Base-by-base conservation (phyloP, 768 basidiomycete genomes). In the Auricularia sp. region DNA sequence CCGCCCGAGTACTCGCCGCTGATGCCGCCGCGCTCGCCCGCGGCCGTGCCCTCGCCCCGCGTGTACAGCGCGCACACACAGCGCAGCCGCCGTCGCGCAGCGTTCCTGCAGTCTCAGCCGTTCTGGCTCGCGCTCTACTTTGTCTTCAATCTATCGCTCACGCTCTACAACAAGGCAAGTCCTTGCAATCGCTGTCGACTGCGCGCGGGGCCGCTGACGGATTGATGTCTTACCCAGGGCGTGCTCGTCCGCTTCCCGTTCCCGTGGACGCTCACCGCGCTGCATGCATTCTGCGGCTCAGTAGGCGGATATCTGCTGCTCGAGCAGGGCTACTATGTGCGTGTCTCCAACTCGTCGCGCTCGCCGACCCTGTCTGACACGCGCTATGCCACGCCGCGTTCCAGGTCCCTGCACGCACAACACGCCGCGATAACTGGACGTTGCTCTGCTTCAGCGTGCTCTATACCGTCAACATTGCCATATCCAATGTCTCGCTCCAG, bases 201-300 rank as follows among this genome's bases (percentile, higher is more conserved):
- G 29, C 56, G 10, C 16, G 47, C 24, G 11, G 33, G 6, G 56
- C 56, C 24, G 29, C 29, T 29, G 29, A 29, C 29, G 29, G 24
- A 59, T 29, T 24, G 56, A 24, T 59, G 39, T 42, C 39, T 42
- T 14, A 14, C 39, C 33, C 56, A 59, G 56, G 24, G 85, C 44
- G 87, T 98, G 18, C 85, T 99, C 67, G 87, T 91, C 63, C 85
- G 83, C 64, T 98, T 98, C 72, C 97, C 97, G 0, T 98, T 92
- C 71, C 95, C 96, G 2, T 98, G 98, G 79, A 90, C 93, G 2
- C 82, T 99, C 29, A 98, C 96, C 1, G 94, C 94, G 4, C 69
- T 97, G 3, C 96, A 98, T 72, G 89, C 96, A 3, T 79, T 98
- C 13, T 91, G 87, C 67, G 93, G 94, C 0, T 83, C 87, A 33